Conservation (phyloP, 352 stramenopile species). For the Phytophthora sansomeana region DNA sequence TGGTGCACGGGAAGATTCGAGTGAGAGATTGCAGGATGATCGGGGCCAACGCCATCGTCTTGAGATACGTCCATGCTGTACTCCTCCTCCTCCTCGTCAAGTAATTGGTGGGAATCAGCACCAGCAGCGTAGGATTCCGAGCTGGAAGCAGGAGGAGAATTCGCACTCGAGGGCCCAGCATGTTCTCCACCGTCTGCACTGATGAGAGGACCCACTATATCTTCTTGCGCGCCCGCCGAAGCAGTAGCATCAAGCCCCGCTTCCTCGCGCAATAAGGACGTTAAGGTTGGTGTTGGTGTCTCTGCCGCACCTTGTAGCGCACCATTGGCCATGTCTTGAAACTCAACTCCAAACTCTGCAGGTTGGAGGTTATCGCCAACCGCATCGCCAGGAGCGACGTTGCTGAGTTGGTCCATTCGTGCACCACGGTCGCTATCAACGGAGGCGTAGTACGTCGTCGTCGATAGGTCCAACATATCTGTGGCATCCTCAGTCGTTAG, state of each 20-base stretch:
- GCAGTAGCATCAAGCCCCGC: not conserved
- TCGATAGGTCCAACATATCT: conserved; percentile 24
- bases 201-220: not conserved
- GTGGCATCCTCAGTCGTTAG: conserved; percentile 1
- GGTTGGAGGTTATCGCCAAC: not conserved
- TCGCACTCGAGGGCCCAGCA: too few species aligned
- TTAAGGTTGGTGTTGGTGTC: not conserved
- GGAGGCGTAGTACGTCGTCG: conserved; percentile 25
- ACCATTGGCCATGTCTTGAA: not conserved
- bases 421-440: conserved; percentile 2
- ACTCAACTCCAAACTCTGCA: not conserved
- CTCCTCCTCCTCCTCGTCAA: conserved; percentile 10
- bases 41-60: conserved; percentile 7
- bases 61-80: conserved; percentile 35
- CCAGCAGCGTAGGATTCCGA: not conserved
- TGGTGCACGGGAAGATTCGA: not conserved
- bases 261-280: not conserved
- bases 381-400: not conserved
- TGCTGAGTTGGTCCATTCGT: not conserved
- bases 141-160: not conserved
- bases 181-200: not conserved
- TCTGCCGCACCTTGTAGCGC: not conserved
- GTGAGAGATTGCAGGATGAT: not conserved
- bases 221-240: not conserved
- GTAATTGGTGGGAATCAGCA: not conserved